Conservation (phyloP, 495 filamentous ascomycete genomes). For the Chaetomium cochliodes region DNA sequence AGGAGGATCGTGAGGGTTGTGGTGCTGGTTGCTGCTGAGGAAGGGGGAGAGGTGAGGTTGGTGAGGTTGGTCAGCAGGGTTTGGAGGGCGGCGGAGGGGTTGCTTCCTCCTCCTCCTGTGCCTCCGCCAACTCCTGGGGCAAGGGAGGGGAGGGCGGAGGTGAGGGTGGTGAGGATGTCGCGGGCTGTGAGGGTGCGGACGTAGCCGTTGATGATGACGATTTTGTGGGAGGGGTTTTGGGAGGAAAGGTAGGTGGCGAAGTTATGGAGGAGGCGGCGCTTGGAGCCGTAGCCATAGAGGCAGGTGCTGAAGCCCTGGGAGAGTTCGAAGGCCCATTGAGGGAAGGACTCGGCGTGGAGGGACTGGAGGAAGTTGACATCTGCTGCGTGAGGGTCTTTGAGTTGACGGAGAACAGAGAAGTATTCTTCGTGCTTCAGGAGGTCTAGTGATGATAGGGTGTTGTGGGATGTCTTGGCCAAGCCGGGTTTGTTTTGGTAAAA, state of each 20-base stretch:
- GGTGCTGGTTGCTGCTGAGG: neutral
- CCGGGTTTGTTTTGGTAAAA: slow-evolving; percentile 89
- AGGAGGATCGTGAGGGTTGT: slow-evolving; percentile 65
- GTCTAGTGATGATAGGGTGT: slow-evolving; percentile 70
- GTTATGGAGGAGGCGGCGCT: slow-evolving; percentile 68
- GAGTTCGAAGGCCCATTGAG: slow-evolving; percentile 92
- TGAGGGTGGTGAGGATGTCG: slow-evolving; percentile 73
- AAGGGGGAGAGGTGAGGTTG: slow-evolving; percentile 33
- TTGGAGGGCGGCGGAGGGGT: slow-evolving; percentile 56
- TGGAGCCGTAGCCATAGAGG: slow-evolving; percentile 89
- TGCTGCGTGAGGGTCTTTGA: slow-evolving; percentile 67
- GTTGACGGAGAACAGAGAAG: slow-evolving; percentile 65
- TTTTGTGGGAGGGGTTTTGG: slow-evolving; percentile 48
- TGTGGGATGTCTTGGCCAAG: slow-evolving; percentile 77
- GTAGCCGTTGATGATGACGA: slow-evolving; percentile 89
- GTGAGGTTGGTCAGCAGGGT: slow-evolving; percentile 52
- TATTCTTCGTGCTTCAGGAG: slow-evolving; percentile 90
- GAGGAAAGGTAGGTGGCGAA: slow-evolving; percentile 73
- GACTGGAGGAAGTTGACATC: slow-evolving; percentile 69
- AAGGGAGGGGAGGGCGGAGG: slow-evolving; percentile 56
- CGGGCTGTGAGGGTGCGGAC: slow-evolving; percentile 70
- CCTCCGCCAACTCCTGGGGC: slow-evolving; percentile 40
- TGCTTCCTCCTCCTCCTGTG: too few relatives aligned
- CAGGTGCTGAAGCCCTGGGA: slow-evolving; percentile 86
- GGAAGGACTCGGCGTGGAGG: slow-evolving; percentile 76